Base-by-base conservation (phyloP, 108 stramenopile species). In the Cyclotella cryptica region DNA sequence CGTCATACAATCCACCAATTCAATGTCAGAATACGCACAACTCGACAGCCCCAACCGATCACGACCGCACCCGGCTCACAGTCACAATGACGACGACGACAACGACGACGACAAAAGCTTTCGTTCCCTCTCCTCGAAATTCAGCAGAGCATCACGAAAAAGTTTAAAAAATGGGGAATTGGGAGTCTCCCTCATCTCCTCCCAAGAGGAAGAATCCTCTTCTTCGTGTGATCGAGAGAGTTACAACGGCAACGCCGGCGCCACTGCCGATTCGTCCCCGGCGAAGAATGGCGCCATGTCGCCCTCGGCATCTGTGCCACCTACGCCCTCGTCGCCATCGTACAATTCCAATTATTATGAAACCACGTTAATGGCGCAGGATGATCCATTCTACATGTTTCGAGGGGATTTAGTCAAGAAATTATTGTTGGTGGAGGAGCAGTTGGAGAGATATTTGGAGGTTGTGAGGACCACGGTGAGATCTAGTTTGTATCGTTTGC, bases 351-450 rank as follows among this genome's bases (percentile, higher is more conserved):
- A 30, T 46, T 22, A 46, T 21, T 53, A 69, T 40, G 52, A 69
- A 53, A 18, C 27, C 1, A 14, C 45, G 26, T 24, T 22, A 12
- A 72, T 80, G 46, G 66, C 67, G 29, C 75, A 81, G 51, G 76
- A 87, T 26, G 93, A 92, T 75, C 93, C 93, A 15, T 94, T 89
- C 77, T 89, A 88, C 72, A 88, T 92, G 18, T 94, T 94, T 72
- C 88, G 89, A 69, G 82, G 69, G 12, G 93, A 94, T 70, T 76
- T 94, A 57, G 61, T 81, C n/a, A 53, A 68, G 19, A 89, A 92
- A 63, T 65, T 94, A 39, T 84, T 86, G 17, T 40, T 80, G 15
- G 91, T 89, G 51, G 87, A 91, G 43, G 89, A 86, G 21, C 63
- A 71, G 7, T 63, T 94, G 62, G 75, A 86, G 9, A 84, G 70